Evolutionary conservation across 1,139 yeast species (phyloP).

Genomic region (Lipomyces yarrowii): DNA sequence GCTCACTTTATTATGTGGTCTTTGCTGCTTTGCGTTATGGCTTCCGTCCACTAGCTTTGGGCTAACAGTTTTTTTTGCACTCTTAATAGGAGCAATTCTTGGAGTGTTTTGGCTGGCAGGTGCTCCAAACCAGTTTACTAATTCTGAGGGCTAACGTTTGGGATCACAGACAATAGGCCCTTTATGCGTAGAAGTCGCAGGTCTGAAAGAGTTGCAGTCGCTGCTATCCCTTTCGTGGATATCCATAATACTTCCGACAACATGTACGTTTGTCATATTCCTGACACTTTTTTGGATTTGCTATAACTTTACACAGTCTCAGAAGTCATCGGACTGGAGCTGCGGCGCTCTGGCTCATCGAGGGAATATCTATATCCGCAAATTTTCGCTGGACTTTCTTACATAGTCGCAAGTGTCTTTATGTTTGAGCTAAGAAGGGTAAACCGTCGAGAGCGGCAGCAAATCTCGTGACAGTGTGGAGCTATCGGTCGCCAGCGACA

Average conservation of each 20-base stretch:
- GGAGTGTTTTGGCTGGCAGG: conserved; percentile 50
- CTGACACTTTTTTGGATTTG: conserved; percentile 11
- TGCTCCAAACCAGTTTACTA: not conserved
- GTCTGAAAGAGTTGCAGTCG: conserved; percentile 53
- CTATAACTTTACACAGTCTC: conserved; percentile 32
- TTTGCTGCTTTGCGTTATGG: conserved; percentile 59
- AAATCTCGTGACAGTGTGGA: not conserved
- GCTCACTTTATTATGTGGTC: conserved; percentile 39
- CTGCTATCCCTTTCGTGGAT: conserved; percentile 64
- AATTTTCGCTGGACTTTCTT: conserved; percentile 58
- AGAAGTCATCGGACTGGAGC: conserved; percentile 57
- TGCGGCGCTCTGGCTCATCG: conserved; percentile 42
- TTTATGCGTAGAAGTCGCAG: conserved; percentile 53
- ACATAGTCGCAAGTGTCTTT: conserved; percentile 44
- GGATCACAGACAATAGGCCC: conserved; percentile 36
- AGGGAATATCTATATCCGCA: conserved; percentile 63
- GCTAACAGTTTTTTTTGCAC: conserved; percentile 52
- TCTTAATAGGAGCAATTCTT: conserved; percentile 54
- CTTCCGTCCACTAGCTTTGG: conserved; percentile 59
- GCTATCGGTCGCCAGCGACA: not conserved
- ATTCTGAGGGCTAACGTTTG: not conserved
- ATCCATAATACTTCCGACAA: conserved; percentile 49
- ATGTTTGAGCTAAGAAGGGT: conserved; percentile 48
- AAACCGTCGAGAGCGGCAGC: conserved; percentile 26
- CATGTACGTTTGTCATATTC: conserved; percentile 36